A percentile compares a stretch with the other conserved stretches of the same genome.
These are phyloP conservation scores for Cnidoscolus chayamansa DNA, from an alignment of 441 rosid genomes.

Conservation along the genomic window DNA sequence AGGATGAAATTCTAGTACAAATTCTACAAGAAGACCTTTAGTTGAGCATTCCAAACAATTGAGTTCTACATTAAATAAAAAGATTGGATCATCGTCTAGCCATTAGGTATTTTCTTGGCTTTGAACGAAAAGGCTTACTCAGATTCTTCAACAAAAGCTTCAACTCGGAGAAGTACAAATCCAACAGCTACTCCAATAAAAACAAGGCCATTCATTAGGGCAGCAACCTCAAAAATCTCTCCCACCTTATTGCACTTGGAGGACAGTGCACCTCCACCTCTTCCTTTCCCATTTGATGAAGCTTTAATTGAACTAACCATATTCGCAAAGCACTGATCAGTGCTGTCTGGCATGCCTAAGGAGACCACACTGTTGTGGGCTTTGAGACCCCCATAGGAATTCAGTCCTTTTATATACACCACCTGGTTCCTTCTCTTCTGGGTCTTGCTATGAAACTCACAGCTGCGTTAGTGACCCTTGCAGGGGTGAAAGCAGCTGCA, in stretches of 20 bases:
- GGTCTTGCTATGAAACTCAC: conserved; percentile 24
- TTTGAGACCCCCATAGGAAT: conserved; percentile 54
- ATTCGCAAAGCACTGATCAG: conserved; percentile 51
- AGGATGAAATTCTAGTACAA: background rate
- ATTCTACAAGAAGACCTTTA: conserved; percentile 1
- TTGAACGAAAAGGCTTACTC: conserved; percentile 26
- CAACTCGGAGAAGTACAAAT: conserved; percentile 65
- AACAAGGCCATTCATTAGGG: conserved; percentile 57
- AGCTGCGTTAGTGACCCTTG: conserved; percentile 26
- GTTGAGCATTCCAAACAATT: background rate
- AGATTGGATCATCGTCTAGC: background rate
- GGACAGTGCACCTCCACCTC: conserved; percentile 47
- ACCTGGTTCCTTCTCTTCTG: conserved; percentile 34
- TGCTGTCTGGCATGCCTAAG: conserved; percentile 42
- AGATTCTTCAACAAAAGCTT: conserved; percentile 61
- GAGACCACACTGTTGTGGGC: conserved; percentile 54
- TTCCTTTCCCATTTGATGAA: conserved; percentile 33
- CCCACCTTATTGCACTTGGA: conserved; percentile 46
- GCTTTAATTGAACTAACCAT: conserved; percentile 42
- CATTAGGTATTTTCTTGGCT: background rate
- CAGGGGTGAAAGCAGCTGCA: conserved; percentile 28
- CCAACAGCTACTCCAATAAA: conserved; percentile 74
- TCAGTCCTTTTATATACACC: conserved; percentile 48
- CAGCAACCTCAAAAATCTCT: conserved; percentile 70
- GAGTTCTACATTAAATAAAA: background rate